These are phyloP conservation scores for Penicillium sp. DNA, from an alignment of 2,329 filamentous ascomycete species.

Conservation along the genomic window DNA sequence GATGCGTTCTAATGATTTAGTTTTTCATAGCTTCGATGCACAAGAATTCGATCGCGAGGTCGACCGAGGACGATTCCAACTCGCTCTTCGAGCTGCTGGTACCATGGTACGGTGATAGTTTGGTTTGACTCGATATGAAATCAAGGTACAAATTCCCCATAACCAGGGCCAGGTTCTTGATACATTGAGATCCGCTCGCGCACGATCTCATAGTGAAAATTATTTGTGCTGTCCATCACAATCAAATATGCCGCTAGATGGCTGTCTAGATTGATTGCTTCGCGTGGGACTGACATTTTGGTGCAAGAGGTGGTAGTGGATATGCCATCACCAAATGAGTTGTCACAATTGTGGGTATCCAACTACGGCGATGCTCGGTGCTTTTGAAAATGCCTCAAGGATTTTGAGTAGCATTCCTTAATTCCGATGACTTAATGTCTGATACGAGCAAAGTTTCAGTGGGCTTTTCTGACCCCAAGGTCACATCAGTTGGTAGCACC, in stretches of 20 bases:
- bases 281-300: constrained; percentile 7
- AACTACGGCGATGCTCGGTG: neutral
- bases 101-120: constrained; percentile 8
- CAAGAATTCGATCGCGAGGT: constrained; percentile 1
- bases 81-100: neutral
- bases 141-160: neutral
- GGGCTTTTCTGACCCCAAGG: no score
- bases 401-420: no score
- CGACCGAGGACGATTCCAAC: neutral
- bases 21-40: neutral
- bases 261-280: neutral
- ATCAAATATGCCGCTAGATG: neutral
- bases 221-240: neutral
- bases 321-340: constrained; percentile 6
- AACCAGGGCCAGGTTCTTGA: neutral
- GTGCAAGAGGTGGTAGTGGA: constrained; percentile 7
- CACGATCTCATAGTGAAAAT: no score
- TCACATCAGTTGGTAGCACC: no score
- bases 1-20: neutral
- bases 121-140: neutral
- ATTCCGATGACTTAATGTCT: no score
- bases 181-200: neutral
- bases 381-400: no score
- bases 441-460: no score
- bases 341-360: neutral